Percentiles rank a stretch among this genome's conserved stretches.
These are phyloP conservation scores for Zopfia rhizophila DNA, from an alignment of 2,329 filamentous ascomycete genomes.

Conservation along the genomic window DNA sequence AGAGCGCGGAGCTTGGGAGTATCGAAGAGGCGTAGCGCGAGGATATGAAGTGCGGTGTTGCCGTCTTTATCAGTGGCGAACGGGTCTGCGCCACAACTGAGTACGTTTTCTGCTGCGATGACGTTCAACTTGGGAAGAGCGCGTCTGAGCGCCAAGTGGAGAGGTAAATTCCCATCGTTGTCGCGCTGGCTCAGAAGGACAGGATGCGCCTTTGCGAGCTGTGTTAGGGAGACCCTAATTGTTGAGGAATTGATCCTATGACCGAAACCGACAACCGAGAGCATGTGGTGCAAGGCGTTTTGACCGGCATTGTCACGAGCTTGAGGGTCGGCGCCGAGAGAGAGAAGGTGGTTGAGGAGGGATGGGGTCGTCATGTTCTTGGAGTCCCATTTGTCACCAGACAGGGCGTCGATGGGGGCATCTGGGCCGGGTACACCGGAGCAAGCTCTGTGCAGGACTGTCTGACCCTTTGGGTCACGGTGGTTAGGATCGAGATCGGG, in stretches of 20 bases:
- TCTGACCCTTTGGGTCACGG: constrained; percentile 13
- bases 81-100: constrained; percentile 19
- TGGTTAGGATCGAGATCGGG: constrained; percentile 12
- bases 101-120: constrained; percentile 12
- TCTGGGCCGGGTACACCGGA: neutral
- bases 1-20: neutral
- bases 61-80: constrained; percentile 10
- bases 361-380: neutral
- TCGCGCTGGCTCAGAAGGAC: constrained; percentile 16
- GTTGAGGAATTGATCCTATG: neutral
- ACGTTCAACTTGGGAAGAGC: too few species aligned
- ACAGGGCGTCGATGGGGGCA: constrained; percentile 10
- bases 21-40: constrained; percentile 6
- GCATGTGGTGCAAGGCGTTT: constrained; percentile 21
- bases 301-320: constrained; percentile 13
- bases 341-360: constrained; percentile 10
- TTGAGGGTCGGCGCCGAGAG: constrained; percentile 12
- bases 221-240: neutral
- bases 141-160: constrained; percentile 17
- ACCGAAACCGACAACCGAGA: constrained; percentile 2
- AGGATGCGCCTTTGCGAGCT: constrained; percentile 2
- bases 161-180: constrained; percentile 16
- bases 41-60: constrained; percentile 24
- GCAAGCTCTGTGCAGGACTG: constrained; percentile 16
- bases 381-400: too few species aligned